Conservation (phyloP, 1,284 basidiomycete genomes). For the Macrocybe sp. region DNA sequence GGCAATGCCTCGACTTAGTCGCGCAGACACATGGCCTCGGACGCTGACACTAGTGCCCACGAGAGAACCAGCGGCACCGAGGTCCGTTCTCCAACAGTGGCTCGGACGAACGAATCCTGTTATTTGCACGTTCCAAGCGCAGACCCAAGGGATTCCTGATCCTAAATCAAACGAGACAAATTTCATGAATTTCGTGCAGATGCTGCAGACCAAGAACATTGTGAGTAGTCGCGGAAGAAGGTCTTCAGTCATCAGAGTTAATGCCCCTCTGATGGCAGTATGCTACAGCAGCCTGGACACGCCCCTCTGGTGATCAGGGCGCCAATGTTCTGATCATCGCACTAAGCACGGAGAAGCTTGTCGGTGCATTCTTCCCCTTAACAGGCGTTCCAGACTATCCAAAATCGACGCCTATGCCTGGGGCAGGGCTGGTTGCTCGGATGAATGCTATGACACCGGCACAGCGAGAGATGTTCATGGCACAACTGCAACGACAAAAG, state of each 20-base stretch:
- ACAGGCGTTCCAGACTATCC: constrained; percentile 53
- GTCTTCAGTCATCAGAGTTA: not conserved
- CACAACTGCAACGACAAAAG: constrained; percentile 10
- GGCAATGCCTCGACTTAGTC: constrained; percentile 29
- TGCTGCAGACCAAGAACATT: constrained; percentile 37
- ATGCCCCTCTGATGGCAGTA: constrained; percentile 33
- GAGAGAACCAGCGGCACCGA: constrained; percentile 35
- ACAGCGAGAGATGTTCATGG: constrained; percentile 17
- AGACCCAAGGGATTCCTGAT: constrained; percentile 21
- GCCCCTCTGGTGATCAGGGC: constrained; percentile 35
- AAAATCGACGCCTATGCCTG: constrained; percentile 12
- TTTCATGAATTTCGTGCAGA: constrained; percentile 32
- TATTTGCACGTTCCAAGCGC: constrained; percentile 30
- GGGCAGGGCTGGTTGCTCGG: constrained; percentile 16
- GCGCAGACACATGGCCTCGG: constrained; percentile 48
- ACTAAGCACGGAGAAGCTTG: constrained; percentile 27
- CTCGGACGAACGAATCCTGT: constrained; percentile 32
- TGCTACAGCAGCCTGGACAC: constrained; percentile 49
- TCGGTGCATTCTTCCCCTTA: constrained; percentile 49
- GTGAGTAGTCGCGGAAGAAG: constrained; percentile 28
- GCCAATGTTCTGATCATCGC: constrained; percentile 53
- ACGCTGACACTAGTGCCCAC: constrained; percentile 39
- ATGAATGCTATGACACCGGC: constrained; percentile 21
- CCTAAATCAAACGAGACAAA: constrained; percentile 32
- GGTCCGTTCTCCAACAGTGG: constrained; percentile 44